Conservation (phyloP, 208 protist species). For the Herpetomonas muscarum region DNA sequence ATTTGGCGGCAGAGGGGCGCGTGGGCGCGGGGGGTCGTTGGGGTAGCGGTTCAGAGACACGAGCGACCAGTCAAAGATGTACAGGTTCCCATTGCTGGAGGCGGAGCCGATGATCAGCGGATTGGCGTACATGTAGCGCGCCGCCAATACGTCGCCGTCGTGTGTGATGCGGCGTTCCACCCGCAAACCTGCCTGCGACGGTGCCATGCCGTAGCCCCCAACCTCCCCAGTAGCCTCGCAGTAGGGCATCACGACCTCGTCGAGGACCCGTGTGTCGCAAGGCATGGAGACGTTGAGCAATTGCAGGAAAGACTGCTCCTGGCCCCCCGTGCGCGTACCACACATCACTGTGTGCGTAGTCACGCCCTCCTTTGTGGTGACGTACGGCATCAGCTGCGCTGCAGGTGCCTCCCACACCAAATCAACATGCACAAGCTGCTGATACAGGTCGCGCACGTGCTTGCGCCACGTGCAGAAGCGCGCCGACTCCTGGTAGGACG, state of each 20-base stretch:
- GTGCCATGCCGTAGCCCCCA: conserved; percentile 86
- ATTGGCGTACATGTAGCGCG: conserved; percentile 84
- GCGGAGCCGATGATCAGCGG: conserved; percentile 75
- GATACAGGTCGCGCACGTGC: conserved; percentile 82
- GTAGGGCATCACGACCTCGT: conserved; percentile 43
- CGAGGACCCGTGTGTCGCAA: conserved; percentile 31
- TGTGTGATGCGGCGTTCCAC: conserved; percentile 83
- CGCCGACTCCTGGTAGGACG: conserved; percentile 63
- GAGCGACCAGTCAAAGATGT: conserved; percentile 89
- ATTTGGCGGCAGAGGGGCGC: conserved; percentile 84
- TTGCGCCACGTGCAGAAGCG: conserved; percentile 88
- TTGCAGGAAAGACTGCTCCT: conserved; percentile 85
- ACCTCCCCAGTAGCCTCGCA: conserved; percentile 87
- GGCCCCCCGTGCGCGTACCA: conserved; percentile 70
- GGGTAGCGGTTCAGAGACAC: conserved; percentile 83
- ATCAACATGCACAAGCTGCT: conserved; percentile 83
- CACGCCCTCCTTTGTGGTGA: conserved; percentile 46
- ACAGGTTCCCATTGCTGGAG: conserved; percentile 75
- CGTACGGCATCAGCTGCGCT: conserved; percentile 80
- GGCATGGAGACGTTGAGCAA: conserved; percentile 69
- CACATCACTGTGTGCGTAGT: conserved; percentile 73
- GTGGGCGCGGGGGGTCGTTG: conserved; percentile 84
- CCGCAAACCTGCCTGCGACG: conserved; percentile 47
- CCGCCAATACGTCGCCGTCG: conserved; percentile 79
- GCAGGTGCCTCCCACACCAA: conserved; percentile 84